Evolutionary conservation across 306 rosid species (phyloP).

Genomic region (Hylodesmum podocarpum): DNA sequence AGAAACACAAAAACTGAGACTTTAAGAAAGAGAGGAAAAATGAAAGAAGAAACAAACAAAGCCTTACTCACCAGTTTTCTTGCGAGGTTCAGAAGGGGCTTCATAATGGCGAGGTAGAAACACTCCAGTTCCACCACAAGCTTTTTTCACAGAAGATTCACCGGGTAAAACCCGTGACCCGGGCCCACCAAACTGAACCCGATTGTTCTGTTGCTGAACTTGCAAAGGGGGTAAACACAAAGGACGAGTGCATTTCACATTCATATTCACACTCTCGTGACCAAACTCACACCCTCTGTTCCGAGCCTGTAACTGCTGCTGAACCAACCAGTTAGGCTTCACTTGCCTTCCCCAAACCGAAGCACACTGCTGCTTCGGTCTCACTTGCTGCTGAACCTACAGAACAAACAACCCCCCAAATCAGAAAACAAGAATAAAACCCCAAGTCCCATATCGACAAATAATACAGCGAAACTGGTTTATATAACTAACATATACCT

Average conservation of each 20-base stretch:
- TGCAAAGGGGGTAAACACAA: constrained; percentile 30
- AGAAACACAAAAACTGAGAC: not conserved
- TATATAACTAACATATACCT: no score
- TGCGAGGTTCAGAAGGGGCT: constrained; percentile 47
- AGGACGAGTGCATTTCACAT: constrained; percentile 31
- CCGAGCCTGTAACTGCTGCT: constrained; percentile 48
- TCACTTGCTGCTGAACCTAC: constrained; percentile 34
- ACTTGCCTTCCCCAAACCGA: constrained; percentile 39
- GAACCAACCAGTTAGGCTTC: constrained; percentile 42
- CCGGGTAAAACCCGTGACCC: constrained; percentile 27
- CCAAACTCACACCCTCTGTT: constrained; percentile 33
- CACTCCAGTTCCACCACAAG: constrained; percentile 76
- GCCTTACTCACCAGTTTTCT: constrained; percentile 47
- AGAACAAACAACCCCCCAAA: not conserved
- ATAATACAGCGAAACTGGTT: constrained; percentile 22
- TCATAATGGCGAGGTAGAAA: constrained; percentile 77
- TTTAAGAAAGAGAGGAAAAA: not conserved
- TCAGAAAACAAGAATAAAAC: not conserved
- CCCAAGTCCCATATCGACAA: not conserved
- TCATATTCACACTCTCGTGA: constrained; percentile 15
- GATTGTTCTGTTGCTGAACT: constrained; percentile 35
- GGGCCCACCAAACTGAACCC: constrained; percentile 14
- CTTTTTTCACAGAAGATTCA: constrained; percentile 51
- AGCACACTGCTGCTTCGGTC: constrained; percentile 37
- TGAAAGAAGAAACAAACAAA: not conserved